Evolutionary conservation across 495 filamentous ascomycete species (phyloP), one percentile per base, ranked within the genome.

Genomic region (Podospora sp.): DNA sequence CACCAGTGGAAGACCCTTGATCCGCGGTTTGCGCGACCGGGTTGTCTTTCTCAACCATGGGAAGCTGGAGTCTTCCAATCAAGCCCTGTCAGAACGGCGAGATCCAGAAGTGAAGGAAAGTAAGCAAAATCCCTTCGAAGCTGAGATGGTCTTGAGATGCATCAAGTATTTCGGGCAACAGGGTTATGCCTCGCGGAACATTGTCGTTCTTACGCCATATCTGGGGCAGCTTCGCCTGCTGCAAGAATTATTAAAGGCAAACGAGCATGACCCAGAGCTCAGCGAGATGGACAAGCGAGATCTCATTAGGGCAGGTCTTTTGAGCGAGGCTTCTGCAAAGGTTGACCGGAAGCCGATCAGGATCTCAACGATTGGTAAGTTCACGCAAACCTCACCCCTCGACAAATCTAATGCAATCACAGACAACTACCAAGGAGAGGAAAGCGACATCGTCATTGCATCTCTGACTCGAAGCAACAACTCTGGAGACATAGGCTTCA

Each of bases 341-440:
- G 66, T 84, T 1, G 67, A 78, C 8, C 89, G 88, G 69, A 78
- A 78, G 26, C 77, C 75, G 0, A 77, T 92, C 22, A 75, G 82
- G 3, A 77, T 93, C 0, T 90, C 91, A 0, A 91, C 91, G 0
- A 88, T 93, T 35, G 89, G 86, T 89, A 62, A 40, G 56, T 33
- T 33, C 29, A 33, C 46, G 20, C 40, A 46, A 21, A 26, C 7
- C 9, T 0, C 9, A 25, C 0, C 21, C 7, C 36, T 57, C 7
- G 2, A 2, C 16, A 16, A 11, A 12, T 27, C 12, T 25, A 26
- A 60, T 51, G 49, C 53, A 18, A 61, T 9, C 16, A 18, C 58
- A 89, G 90, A 93, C 70, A 93, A 93, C 64, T 94, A 89, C 66
- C 91, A 93, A 74, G 91, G 91, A 2, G 91, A 94, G 68, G 91